Evolutionary conservation across 192 early-diverging fungal species (phyloP).

Genomic region (Ramicandelaber brevisporus): DNA sequence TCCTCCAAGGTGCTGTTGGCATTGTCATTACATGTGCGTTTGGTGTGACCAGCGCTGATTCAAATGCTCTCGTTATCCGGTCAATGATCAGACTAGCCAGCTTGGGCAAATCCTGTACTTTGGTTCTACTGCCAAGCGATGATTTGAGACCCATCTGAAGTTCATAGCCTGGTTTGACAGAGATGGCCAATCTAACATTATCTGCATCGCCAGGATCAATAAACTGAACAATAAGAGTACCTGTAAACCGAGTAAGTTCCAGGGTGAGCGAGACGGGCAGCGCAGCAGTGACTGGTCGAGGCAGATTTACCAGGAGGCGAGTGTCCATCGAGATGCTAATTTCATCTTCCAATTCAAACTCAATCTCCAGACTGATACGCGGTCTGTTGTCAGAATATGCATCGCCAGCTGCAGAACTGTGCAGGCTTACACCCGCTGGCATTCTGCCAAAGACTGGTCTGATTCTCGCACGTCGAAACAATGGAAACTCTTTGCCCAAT

Average conservation of each 20-base stretch:
- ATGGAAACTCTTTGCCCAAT: constrained; percentile 19
- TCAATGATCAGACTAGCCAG: constrained; percentile 63
- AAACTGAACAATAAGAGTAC: constrained; percentile 36
- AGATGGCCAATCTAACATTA: constrained; percentile 8
- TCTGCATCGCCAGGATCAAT: constrained; percentile 10
- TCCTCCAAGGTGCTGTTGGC: too few species aligned
- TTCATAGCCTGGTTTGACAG: constrained; percentile 36
- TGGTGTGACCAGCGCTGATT: constrained; percentile 16
- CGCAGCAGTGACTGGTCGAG: constrained; percentile 60
- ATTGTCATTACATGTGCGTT: constrained; percentile 14
- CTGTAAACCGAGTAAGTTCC: constrained; percentile 68
- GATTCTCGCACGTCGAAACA: constrained; percentile 15
- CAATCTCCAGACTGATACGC: constrained; percentile 24
- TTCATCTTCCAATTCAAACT: constrained; percentile 73
- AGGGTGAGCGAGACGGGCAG: constrained; percentile 72
- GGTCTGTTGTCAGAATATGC: neutral
- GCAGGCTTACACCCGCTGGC: too few species aligned
- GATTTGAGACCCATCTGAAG: constrained; percentile 77
- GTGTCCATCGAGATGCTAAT: constrained; percentile 85
- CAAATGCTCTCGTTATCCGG: constrained; percentile 24
- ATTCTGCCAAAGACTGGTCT: constrained; percentile 10
- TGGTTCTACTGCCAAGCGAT: constrained; percentile 81
- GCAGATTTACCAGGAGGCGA: constrained; percentile 86
- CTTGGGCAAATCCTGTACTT: constrained; percentile 90
- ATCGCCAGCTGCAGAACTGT: too few species aligned